A percentile compares a stretch with the other conserved stretches of the same genome.
These are phyloP conservation scores for Clarireedia hainanense DNA, from an alignment of 2,329 filamentous ascomycete species.

Conservation along the genomic window DNA sequence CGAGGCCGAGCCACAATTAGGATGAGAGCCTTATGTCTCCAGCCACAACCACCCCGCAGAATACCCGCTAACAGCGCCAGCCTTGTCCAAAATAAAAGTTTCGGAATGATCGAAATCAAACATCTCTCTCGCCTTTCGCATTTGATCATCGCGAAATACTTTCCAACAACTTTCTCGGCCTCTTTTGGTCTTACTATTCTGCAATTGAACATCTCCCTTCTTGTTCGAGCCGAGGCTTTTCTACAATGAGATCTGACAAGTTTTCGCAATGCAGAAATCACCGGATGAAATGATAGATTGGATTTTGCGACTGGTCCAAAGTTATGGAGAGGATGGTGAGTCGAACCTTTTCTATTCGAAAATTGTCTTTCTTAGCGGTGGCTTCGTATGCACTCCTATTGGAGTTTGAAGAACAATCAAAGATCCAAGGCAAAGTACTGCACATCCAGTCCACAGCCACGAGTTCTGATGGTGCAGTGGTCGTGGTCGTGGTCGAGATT, in stretches of 20 bases:
- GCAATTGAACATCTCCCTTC: background rate
- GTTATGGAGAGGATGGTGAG: conserved; percentile 1
- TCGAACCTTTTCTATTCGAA: background rate
- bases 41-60: background rate
- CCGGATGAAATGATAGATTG: conserved; percentile 8
- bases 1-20: background rate
- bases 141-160: background rate
- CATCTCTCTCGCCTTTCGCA: background rate
- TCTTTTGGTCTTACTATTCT: background rate
- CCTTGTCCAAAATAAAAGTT: background rate
- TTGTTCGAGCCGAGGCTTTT: background rate
- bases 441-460: too few species aligned
- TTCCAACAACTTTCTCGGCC: background rate
- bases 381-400: background rate
- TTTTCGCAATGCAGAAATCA: conserved; percentile 3
- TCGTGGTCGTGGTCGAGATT: background rate
- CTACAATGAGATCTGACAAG: conserved; percentile 1
- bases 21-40: background rate
- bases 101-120: background rate
- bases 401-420: background rate
- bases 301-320: conserved; percentile 1
- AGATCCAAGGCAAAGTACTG: too few species aligned
- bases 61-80: background rate
- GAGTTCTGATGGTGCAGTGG: background rate
- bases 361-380: background rate